A percentile compares a stretch with the other conserved stretches of the same genome.
phyloP scores from a whole-genome alignment of 257 asterid species.

The Nicotiana noctiflora region DNA sequence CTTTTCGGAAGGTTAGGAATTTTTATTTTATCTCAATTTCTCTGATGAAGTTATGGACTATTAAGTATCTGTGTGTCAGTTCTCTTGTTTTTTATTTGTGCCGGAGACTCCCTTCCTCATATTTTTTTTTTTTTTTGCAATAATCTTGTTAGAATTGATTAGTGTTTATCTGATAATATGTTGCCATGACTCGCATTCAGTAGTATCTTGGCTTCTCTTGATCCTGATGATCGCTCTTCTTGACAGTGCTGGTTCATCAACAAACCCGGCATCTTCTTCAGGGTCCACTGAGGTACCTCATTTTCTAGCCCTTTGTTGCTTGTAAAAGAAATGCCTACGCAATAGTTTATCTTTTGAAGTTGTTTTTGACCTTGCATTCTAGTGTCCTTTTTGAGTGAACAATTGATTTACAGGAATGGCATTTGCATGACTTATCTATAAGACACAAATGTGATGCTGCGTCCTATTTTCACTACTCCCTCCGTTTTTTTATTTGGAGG shows the following conservation, averaged over 20 bases:
- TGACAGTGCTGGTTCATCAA: conserved; percentile 53
- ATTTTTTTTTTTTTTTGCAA: not conserved
- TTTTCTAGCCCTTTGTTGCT: conserved; percentile 13
- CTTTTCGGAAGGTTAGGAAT: not conserved
- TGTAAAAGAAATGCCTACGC: not conserved
- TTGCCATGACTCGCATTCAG: not conserved
- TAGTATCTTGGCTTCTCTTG: conserved; percentile 1
- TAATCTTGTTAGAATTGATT: not conserved
- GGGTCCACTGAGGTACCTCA: conserved; percentile 60
- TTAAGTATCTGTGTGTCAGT: not conserved
- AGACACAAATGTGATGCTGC: not conserved
- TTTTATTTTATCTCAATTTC: not conserved
- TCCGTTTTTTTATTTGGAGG: not conserved
- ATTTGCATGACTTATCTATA: not conserved
- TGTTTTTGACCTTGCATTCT: not conserved
- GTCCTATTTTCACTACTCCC: not conserved
- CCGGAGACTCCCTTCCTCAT: not conserved
- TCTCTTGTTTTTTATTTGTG: not conserved
- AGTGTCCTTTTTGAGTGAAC: not conserved
- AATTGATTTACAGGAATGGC: not conserved
- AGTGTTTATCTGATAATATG: not conserved
- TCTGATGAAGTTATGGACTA: not conserved
- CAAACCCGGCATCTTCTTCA: conserved; percentile 62
- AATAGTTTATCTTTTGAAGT: not conserved
- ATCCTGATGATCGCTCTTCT: conserved; percentile 20